phyloP scores from a whole-genome alignment of 129 eudicot genomes.

The Chrysanthemum lavandulifolium region DNA sequence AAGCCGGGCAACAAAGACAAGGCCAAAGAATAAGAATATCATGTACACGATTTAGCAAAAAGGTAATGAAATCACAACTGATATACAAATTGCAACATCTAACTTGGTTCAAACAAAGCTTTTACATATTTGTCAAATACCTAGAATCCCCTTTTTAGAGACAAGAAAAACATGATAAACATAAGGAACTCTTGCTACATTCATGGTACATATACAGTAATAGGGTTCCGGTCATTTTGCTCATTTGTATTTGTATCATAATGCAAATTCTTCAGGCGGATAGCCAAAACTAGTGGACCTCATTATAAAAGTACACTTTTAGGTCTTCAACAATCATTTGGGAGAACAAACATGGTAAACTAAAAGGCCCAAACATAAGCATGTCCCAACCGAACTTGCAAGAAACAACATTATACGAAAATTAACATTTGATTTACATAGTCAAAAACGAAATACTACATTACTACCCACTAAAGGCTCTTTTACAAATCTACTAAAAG shows the following conservation, averaged over 20 bases:
- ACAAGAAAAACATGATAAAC: not conserved
- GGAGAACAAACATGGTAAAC: not conserved
- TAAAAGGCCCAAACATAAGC: not conserved
- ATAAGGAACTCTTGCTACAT: not conserved
- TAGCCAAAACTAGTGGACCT: constrained; percentile 10
- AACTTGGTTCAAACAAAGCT: not conserved
- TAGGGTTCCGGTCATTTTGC: no score
- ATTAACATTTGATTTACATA: not conserved
- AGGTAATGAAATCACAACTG: not conserved
- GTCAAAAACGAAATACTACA: constrained; percentile 6
- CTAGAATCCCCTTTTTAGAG: not conserved
- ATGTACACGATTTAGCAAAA: not conserved
- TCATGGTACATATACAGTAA: not conserved
- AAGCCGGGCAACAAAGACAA: not conserved
- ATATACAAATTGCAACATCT: not conserved
- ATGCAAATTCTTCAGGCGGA: constrained; percentile 12
- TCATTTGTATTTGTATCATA: not conserved
- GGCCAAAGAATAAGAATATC: not conserved
- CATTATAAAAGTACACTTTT: constrained; percentile 3
- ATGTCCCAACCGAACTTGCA: not conserved
- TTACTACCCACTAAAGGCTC: not conserved
- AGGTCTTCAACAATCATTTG: constrained; percentile 2
- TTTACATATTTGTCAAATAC: not conserved
- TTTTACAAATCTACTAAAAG: not conserved
- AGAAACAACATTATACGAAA: not conserved